Percentiles rank a stretch among this genome's conserved stretches.
Conservation (phyloP, 768 basidiomycete species). For the Phallus indusiatus region DNA sequence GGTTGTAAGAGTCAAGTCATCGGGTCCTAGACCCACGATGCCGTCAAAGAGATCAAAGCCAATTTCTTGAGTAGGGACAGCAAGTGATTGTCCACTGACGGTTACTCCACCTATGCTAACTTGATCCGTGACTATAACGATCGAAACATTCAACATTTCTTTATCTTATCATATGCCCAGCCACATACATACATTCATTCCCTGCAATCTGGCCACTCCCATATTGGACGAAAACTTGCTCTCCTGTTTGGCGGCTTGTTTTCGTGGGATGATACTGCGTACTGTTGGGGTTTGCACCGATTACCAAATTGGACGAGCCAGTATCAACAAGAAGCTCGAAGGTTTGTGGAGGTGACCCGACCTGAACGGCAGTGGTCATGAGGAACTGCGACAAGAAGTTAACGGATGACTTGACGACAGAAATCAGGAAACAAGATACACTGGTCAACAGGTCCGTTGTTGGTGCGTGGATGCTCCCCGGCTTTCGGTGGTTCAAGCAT, state of each 20-base stretch:
- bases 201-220: conserved; percentile 36
- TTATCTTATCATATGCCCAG: neutral
- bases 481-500: neutral
- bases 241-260: conserved; percentile 38
- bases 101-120: conserved; percentile 15
- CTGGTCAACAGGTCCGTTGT: neutral
- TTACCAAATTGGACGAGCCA: conserved; percentile 54
- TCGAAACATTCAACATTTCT: neutral
- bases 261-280: conserved; percentile 16
- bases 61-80: conserved; percentile 38
- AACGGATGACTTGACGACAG: neutral
- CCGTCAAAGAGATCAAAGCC: conserved; percentile 48
- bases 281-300: conserved; percentile 37
- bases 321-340: conserved; percentile 6
- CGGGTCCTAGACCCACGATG: conserved; percentile 60
- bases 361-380: neutral
- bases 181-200: neutral
- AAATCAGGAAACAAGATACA: neutral
- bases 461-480: neutral
- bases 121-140: neutral
- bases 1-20: conserved; percentile 38
- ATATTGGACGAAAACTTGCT: conserved; percentile 39
- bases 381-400: neutral
- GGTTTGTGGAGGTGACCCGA: neutral
- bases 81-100: conserved; percentile 51